Evolutionary conservation across 371 early-diverging fungal genomes (phyloP), one percentile per base, ranked within the genome.

Genomic region (Syncephalastrum monosporum): DNA sequence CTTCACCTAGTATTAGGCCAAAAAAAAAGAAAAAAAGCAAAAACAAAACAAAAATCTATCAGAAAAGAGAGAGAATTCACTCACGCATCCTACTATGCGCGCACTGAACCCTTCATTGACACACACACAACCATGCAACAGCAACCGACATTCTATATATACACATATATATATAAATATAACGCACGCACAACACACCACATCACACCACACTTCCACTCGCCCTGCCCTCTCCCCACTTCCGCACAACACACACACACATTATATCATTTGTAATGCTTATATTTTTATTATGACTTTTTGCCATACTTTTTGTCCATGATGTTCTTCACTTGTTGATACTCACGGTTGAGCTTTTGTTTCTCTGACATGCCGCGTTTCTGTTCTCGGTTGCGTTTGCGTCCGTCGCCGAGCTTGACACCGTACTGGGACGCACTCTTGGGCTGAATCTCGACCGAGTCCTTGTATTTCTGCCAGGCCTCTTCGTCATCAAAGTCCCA

Each of bases 401-500:
- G 57, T 4, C 90, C 89, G 46, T 91, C 91, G n/a, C 81, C 73
- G 60, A 82, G 66, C 65, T 92, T 92, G 16, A 92, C 86, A 24
- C 90, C 91, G 65, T 81, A 90, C 61, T 87, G 87, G 60, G 79
- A 83, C 3, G 87, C 89, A n/a, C 88, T 85, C 74, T 90, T 88
- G 1, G 90, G 88, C 38, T 88, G 72, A 27, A 86, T 83, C 50
- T 87, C 89, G 23, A 88, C 76, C 2, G 70, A 69, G 38, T 85
- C 88, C 62, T 89, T 89, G 59, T 91, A 87, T 42, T 77, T 77
- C 38, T 83, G 79, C 77, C 85, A 91, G 29, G 88, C 85, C 49
- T 88, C 90, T 59, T 90, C 89, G 38, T 82, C 82, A 29, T 90
- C 91, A 73, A 91, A 91, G 66, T 90, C 89, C 71, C 83, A 90